Conservation (phyloP, 2,329 filamentous ascomycete genomes). For the Paramyrothecium roridum region DNA sequence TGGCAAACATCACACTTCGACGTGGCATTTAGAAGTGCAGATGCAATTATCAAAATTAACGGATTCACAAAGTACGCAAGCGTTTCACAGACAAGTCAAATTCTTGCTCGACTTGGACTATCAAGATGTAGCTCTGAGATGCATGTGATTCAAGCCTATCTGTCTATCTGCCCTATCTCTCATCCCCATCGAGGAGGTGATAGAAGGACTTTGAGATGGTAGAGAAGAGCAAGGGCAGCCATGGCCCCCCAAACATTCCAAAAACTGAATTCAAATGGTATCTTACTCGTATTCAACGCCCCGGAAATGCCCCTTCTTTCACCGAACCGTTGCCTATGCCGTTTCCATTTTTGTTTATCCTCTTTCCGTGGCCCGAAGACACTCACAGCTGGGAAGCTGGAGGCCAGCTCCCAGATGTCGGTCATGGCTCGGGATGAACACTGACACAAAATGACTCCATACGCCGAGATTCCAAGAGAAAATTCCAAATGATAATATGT, state of each 20-base stretch:
- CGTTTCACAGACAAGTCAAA: background rate
- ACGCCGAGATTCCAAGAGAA: background rate
- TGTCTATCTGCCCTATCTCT: background rate
- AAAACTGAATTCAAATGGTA: background rate
- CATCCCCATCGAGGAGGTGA: background rate
- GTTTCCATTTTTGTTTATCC: background rate
- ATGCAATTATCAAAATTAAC: background rate
- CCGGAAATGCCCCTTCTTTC: background rate
- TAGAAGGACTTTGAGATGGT: no score
- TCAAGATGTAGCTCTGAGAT: background rate
- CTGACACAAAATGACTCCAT: background rate
- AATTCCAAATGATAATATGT: background rate
- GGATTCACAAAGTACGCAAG: background rate
- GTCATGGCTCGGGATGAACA: background rate
- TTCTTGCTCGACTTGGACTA: background rate
- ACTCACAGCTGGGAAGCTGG: background rate
- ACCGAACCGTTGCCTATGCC: background rate
- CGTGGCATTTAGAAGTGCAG: background rate
- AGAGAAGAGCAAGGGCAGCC: background rate
- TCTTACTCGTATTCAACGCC: background rate
- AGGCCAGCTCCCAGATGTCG: background rate
- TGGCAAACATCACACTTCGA: no score
- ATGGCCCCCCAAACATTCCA: background rate
- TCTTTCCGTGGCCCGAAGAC: background rate
- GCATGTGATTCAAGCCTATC: background rate